Evolutionary conservation across 2,329 filamentous ascomycete species (phyloP), one percentile per base, ranked within the genome.

Genomic region (Fusarium coffeatum): DNA sequence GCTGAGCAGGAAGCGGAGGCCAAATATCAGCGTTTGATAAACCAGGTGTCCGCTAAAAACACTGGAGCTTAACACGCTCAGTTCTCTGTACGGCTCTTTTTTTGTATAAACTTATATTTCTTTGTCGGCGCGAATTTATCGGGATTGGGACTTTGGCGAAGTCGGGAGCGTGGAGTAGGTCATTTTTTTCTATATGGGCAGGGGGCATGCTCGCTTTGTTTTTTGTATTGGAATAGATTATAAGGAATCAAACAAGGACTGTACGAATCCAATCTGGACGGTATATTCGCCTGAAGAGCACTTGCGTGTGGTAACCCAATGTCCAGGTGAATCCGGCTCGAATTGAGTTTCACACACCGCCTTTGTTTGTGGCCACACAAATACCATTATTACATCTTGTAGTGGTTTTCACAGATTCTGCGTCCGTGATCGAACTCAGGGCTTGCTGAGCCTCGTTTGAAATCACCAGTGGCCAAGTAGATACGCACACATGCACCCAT

Each of bases 11-110:
- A 80, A 60, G 73, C 71, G 22, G 77, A 81, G 62, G 65, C 75
- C 22, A 77, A 73, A 45, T 82, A 82, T 34, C 76, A 77, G 59
- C 79, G 80, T 41, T 73, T 82, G 46, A 79, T 82, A 48, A 77
- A 76, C 51, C 79, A 80, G 2, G 77, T 80, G 18, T 75, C 78
- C 6, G 78, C 78, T 15, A 81, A 78, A 59, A 77, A 81, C 23
- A 64, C 68, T 15, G 76, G 75, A 45, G 59, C 56, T 37, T 56
- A 41, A 27, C 32, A 20, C 58, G 40, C 18, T 15, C 27, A 40
- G 20, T 8, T 63, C 42, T 32, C 41, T 23, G 12, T 15, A 23
- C 28, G 59, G 27, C 34, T 46, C 10, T 37, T 34, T 45, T 57
- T 40, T 53, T 55, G 41, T 66, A 68, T 64, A 74, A 59, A 62